Evolutionary conservation across 1,284 basidiomycete species (phyloP), one percentile per base, ranked within the genome.

Genomic region (Sporisorium iseilematis-ciliati): DNA sequence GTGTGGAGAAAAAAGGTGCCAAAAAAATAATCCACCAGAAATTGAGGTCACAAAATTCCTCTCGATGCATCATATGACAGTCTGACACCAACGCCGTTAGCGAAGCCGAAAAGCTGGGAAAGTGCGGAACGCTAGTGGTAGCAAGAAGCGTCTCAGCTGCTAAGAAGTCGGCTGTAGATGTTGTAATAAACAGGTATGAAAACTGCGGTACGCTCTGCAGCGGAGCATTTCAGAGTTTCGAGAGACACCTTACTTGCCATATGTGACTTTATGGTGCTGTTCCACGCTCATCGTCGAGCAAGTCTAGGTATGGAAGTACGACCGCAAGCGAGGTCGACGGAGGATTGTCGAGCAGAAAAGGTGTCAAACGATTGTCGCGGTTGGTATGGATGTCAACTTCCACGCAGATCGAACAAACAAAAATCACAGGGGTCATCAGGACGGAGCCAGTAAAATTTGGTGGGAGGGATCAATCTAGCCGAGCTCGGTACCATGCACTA

Each of bases 121-220:
- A 31, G 29, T 31, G 10, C 29, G 29, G 29, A n/a, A 31, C 29
- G 10, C 29, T 31, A 10, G 29, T 31, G 29, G 6, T 31, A 31
- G 6, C 29, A 31, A 31, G 29, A 10, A 31, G 29, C 5, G 29
- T 31, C 29, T 31, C 29, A 31, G 29, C 29, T 31, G 29, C 29
- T 5, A 31, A 31, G 29, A 31, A 31, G 29, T 51, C 50, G 18
- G n/a, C 31, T 41, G 51, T 61, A 61, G 58, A 61, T 54, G 58
- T 61, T 61, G 35, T 12, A 25, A 4, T 2, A 10, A 23, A 12
- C 18, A 23, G 23, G 20, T 4, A 46, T 12, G 12, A 6, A 12
- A 16, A 33, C 2, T 51, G 33, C 7, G 51, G 51, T 41, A 53
- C 58, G 43, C 58, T 54, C 18, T 61, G 58, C 51, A 54, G 50